phyloP scores from a whole-genome alignment of 1,284 basidiomycete species.

The Trichosporon coremiiforme region DNA sequence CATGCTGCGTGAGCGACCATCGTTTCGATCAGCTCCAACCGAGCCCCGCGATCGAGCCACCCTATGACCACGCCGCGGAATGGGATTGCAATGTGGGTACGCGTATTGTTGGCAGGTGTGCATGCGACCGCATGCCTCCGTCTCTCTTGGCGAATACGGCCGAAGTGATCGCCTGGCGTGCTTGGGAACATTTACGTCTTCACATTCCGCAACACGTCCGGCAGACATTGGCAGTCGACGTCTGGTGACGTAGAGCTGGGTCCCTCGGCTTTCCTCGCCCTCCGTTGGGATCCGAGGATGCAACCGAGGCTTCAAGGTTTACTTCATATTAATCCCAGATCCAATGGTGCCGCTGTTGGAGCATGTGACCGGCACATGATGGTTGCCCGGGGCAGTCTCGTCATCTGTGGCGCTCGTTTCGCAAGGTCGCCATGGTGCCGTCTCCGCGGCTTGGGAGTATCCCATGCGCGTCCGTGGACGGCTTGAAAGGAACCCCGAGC shows the following conservation, averaged over 20 bases:
- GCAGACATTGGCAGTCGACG: background rate
- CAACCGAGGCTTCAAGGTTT: background rate
- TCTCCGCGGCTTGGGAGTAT: no score
- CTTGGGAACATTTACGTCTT: background rate
- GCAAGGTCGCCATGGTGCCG: background rate
- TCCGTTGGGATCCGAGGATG: background rate
- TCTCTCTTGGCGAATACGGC: background rate
- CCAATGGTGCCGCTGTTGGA: background rate
- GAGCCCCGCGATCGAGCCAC: background rate
- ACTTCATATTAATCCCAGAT: background rate
- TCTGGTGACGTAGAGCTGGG: background rate
- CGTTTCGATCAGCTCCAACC: background rate
- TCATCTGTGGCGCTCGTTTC: slow-evolving; percentile 3
- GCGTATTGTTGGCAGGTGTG: no score
- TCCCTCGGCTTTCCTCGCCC: no score
- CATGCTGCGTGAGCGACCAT: background rate
- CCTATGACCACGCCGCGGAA: background rate
- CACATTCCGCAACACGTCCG: background rate
- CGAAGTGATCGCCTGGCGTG: background rate
- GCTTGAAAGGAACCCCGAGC: no score
- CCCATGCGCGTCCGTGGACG: background rate
- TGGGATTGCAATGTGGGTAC: background rate
- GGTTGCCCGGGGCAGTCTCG: background rate
- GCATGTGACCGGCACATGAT: slow-evolving; percentile 1
- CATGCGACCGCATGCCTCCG: background rate